Base-by-base conservation (phyloP, 352 stramenopile species). In the Phytophthora pini region DNA sequence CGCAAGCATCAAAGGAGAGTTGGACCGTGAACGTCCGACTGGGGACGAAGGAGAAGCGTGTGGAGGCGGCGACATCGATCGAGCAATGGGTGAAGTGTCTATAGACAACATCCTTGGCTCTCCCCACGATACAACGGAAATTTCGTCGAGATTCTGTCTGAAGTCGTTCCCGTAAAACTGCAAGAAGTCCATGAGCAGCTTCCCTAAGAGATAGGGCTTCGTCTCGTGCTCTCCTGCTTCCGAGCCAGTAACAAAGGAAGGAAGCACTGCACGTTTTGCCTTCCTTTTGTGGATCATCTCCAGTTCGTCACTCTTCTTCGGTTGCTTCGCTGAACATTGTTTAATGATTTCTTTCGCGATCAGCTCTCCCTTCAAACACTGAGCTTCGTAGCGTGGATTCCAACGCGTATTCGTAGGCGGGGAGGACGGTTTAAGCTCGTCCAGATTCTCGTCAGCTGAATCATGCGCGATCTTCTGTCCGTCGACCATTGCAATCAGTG, bases 131-230 rank as follows among this genome's bases (percentile, higher is more conserved):
- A 90, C 62, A 32, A 93, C 65, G 1, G 65, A 68, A 29, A 95
- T 80, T 22, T 79, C 68, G 31, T 95, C 87, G 2, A 92, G 67
- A 29, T 89, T 77, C 43, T 90, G 85, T 5, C 87, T 74, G 46
- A 93, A 95, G 31, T 94, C 82, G 26, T 90, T 94, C 20, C 83
- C 85, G 47, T 92, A 95, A 66, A 88, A 95, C 44, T 94, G 82
- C 52, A 95, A 65, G 45, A 95, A 87, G 58, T 88, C 75, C 87
- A 95, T 94, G 3, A 95, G 62, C 29, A 92, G 69, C 52, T 95
- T 95, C 3, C 87, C 87, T 2, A 95, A 67, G 8, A 93, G 47
- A 52, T 75, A 88, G 8, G 77, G 77, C 43, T 82, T 72, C 15
- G 68, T 45, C 50, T 88, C 78, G 41, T 76, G 70, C 15, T 70